A percentile compares a stretch with the other conserved stretches of the same genome.
phyloP scores from a whole-genome alignment of 2,329 filamentous ascomycete species.

The Dryadomyces quercus-mongolicae region DNA sequence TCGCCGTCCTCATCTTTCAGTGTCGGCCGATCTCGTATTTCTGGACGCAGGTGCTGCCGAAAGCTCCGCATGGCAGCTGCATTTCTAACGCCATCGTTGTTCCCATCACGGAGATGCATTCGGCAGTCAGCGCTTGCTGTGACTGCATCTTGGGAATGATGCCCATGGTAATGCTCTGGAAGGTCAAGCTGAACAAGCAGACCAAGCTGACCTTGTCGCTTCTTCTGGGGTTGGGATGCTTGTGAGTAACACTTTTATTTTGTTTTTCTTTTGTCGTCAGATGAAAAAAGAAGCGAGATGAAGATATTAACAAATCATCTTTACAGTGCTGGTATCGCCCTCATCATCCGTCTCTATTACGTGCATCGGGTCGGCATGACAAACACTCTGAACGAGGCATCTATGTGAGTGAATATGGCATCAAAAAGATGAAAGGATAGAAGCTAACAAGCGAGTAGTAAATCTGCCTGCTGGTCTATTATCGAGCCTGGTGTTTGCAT shows the following conservation, averaged over 20 bases:
- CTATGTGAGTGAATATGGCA: slow-evolving; percentile 11
- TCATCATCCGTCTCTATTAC: slow-evolving; percentile 25
- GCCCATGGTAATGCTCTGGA: slow-evolving; percentile 38
- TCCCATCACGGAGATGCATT: slow-evolving; percentile 31
- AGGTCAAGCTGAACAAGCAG: slow-evolving; percentile 32
- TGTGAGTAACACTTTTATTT: slow-evolving; percentile 22
- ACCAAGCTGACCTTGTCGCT: slow-evolving; percentile 33
- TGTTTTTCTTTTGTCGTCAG: too few species aligned
- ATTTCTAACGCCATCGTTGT: slow-evolving; percentile 26
- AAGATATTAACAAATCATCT: not conserved
- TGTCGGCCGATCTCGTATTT: slow-evolving; percentile 36
- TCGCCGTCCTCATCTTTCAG: slow-evolving; percentile 25
- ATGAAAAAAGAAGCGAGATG: too few species aligned
- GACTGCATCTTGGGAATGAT: slow-evolving; percentile 38
- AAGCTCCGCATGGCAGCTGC: slow-evolving; percentile 24
- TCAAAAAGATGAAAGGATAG: too few species aligned
- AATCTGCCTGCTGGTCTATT: slow-evolving; percentile 25
- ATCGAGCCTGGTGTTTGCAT: slow-evolving; percentile 26
- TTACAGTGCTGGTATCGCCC: slow-evolving; percentile 24
- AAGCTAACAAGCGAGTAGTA: not conserved
- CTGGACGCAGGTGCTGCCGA: slow-evolving; percentile 26
- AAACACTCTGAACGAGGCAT: slow-evolving; percentile 18
- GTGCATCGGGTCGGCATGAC: slow-evolving; percentile 17
- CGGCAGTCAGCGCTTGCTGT: slow-evolving; percentile 32
- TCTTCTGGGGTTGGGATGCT: slow-evolving; percentile 35